A percentile compares a stretch with the other conserved stretches of the same genome.
Conservation (phyloP, 352 stramenopile genomes). For the Globisporangium mamillatum region DNA sequence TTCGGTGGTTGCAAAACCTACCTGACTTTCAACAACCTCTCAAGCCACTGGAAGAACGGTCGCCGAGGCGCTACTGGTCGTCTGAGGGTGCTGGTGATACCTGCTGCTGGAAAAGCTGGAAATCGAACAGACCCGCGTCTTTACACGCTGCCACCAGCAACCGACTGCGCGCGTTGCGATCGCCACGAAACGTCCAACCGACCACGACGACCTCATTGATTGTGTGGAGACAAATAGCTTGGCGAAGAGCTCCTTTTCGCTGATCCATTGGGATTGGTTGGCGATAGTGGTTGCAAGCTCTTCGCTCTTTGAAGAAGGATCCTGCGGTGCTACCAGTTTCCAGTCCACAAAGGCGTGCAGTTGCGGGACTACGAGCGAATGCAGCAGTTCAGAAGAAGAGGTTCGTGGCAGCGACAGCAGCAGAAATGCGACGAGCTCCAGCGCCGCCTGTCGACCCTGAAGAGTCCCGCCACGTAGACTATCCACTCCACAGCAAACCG, state of each 20-base stretch:
- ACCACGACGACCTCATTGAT: neutral
- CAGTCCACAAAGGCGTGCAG: slow-evolving; percentile 16
- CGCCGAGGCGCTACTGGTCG: neutral
- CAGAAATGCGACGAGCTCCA: slow-evolving; percentile 13
- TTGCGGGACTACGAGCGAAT: slow-evolving; percentile 8
- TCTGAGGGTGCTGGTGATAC: neutral
- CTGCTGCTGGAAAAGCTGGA: neutral
- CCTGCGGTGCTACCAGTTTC: neutral
- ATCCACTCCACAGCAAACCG: slow-evolving; percentile 1
- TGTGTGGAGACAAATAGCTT: neutral
- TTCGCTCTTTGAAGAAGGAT: neutral
- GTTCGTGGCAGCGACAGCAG: neutral
- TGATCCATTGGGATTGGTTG: neutral
- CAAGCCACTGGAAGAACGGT: neutral
- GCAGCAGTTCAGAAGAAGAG: neutral
- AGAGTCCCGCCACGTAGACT: neutral
- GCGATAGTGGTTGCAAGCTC: neutral
- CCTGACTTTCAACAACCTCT: neutral
- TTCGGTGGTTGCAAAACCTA: neutral
- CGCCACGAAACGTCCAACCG: neutral
- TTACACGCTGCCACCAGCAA: slow-evolving; percentile 4
- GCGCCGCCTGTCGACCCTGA: neutral
- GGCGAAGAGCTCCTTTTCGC: neutral
- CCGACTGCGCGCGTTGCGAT: neutral
- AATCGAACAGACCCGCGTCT: neutral